Percentiles rank a stretch among this genome's conserved stretches.
Conservation (phyloP, 192 early-diverging fungal genomes). For the Gigaspora rosea region DNA sequence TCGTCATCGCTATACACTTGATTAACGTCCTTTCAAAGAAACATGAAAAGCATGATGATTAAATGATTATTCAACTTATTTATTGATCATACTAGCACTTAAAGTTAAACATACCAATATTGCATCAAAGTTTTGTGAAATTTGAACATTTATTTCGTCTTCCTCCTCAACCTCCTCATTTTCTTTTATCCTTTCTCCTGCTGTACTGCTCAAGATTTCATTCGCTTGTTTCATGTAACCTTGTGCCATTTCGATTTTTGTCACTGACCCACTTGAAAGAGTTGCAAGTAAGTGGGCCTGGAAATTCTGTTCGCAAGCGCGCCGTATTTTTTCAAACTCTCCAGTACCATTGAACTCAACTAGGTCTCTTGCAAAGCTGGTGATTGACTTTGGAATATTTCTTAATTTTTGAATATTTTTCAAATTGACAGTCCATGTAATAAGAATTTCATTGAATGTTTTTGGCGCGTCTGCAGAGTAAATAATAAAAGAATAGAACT, state of each 20-base stretch:
- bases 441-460: constrained; percentile 8
- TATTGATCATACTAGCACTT: background rate
- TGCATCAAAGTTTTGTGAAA: background rate
- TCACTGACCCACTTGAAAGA: background rate
- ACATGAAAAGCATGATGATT: constrained; percentile 15
- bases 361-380: background rate
- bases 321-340: background rate
- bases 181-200: background rate
- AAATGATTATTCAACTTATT: constrained; percentile 8
- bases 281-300: background rate
- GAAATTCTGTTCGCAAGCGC: constrained; percentile 11
- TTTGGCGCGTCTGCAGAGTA: background rate
- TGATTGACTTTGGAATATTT: background rate
- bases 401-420: background rate
- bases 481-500: constrained; percentile 7
- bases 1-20: background rate
- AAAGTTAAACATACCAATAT: constrained; percentile 1
- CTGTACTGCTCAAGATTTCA: background rate
- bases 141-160: no score
- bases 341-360: background rate
- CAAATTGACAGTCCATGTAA: background rate
- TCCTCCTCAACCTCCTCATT: background rate
- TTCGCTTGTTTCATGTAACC: constrained; percentile 13
- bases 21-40: constrained; percentile 18
- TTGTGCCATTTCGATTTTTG: constrained; percentile 16